Conservation (phyloP, 2,329 filamentous ascomycete species). For the Alternaria novae-zelandiae region DNA sequence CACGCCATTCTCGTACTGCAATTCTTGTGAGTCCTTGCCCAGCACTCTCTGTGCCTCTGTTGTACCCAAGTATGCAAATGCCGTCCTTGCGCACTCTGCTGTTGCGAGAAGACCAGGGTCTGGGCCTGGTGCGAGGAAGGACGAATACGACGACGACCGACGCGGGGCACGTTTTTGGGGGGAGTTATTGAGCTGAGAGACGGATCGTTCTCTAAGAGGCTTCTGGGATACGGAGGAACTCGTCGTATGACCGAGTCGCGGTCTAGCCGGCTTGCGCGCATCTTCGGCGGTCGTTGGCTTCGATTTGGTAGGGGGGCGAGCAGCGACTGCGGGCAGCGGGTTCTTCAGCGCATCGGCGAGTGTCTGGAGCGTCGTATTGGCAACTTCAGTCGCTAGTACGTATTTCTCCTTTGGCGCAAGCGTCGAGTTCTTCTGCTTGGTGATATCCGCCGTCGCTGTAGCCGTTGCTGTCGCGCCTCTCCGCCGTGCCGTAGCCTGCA, state of each 20-base stretch:
- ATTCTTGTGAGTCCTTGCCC: constrained; percentile 62
- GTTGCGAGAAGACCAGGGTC: constrained; percentile 56
- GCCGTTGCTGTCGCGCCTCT: constrained; percentile 41
- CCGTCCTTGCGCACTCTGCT: constrained; percentile 72
- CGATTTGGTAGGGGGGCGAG: constrained; percentile 23
- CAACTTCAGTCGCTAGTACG: constrained; percentile 72
- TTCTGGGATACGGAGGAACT: constrained; percentile 57
- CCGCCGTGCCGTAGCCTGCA: constrained; percentile 29
- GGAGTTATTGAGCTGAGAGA: constrained; percentile 66
- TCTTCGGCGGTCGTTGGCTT: constrained; percentile 35
- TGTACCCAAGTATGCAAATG: constrained; percentile 69
- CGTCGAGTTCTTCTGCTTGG: constrained; percentile 41
- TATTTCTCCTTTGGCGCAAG: constrained; percentile 67
- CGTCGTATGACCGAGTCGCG: constrained; percentile 24
- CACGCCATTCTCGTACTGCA: constrained; percentile 77
- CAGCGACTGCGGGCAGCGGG: constrained; percentile 22
- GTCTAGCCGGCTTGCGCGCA: constrained; percentile 27
- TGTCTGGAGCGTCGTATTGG: constrained; percentile 73
- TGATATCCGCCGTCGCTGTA: constrained; percentile 42
- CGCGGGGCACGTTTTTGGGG: constrained; percentile 49
- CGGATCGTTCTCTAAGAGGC: constrained; percentile 66
- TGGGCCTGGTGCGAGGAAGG: constrained; percentile 30
- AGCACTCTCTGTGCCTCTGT: constrained; percentile 60
- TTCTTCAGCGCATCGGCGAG: constrained; percentile 71
- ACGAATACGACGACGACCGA: constrained; percentile 49